Base-by-base conservation (phyloP, 352 stramenopile species). In the Phytophthora fragariae region DNA sequence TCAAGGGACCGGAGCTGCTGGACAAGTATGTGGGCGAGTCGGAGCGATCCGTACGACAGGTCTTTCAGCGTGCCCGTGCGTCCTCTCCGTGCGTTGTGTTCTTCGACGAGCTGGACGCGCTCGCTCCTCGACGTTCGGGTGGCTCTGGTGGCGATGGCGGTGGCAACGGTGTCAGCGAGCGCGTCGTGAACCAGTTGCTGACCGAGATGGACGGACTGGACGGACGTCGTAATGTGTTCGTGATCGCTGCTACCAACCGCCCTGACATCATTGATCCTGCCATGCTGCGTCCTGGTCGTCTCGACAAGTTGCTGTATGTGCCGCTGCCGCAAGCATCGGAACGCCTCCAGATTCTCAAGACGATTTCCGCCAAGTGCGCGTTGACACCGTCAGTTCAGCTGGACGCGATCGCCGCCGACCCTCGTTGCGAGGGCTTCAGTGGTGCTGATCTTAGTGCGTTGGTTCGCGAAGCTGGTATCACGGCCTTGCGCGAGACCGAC, bases 11-110 rank as follows among this genome's bases (percentile, higher is more conserved):
- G 1, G 98, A 99, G 80, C 86, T 99, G 33, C 88, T 99, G 31
- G 97, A 99, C 88, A 99, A 99, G 81, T 99, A 99, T 78, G 98
- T 99, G 3, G 98, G 98, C 37, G 98, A 99, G 83, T 99, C 91
- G 39, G 98, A 99, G 80, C 89, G 95, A 37, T 95, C 93, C 1
- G 95, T 98, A 56, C 92, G 95, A 7, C 92, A 98, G 65, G 95
- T 99, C 1, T 99, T 99, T 85, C 94, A 99, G 81, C 89, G 98
- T 55, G 98, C 98, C n/a, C 85, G 98, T 2, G 97, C 96, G 54
- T 99, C 97, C 14, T 98, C 94, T 61, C 98, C 98, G 3, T 99
- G 98, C 78, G 97, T 99, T n/a, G 95, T 99, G 14, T 99, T 99
- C 82, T 99, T 99, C 63, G 98, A 99, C 67, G 98, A 99, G 81